phyloP scores from a whole-genome alignment of 2,329 filamentous ascomycete species.

The Periconia sp. region DNA sequence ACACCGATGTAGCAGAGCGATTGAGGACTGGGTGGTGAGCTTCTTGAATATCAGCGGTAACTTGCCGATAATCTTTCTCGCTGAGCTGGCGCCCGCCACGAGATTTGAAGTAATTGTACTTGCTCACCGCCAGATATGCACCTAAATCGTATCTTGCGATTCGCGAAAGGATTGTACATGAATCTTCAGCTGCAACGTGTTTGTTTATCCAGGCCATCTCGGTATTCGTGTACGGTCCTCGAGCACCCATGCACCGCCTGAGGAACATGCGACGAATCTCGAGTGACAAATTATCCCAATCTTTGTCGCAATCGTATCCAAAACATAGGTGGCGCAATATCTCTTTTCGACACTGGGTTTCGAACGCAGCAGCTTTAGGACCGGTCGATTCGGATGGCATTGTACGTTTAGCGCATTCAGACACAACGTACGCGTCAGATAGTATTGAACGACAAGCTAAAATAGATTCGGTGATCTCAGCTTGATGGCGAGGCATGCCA shows the following conservation, averaged over 20 bases:
- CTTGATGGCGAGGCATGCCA: slow-evolving; percentile 34
- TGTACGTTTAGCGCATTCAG: slow-evolving; percentile 36
- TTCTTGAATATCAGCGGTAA: slow-evolving; percentile 35
- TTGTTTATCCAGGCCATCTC: slow-evolving; percentile 50
- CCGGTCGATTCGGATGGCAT: slow-evolving; percentile 29
- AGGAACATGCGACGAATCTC: slow-evolving; percentile 51
- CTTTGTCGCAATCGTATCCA: slow-evolving; percentile 52
- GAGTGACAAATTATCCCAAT: slow-evolving; percentile 55
- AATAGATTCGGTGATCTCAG: slow-evolving; percentile 35
- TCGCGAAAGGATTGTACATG: slow-evolving; percentile 41
- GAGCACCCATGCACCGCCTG: slow-evolving; percentile 48
- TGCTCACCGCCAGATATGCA: slow-evolving; percentile 40
- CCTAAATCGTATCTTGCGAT: slow-evolving; percentile 54
- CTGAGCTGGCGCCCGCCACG: slow-evolving; percentile 21
- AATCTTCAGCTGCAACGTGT: slow-evolving; percentile 46
- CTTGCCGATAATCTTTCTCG: slow-evolving; percentile 36
- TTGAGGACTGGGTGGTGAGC: slow-evolving; percentile 34
- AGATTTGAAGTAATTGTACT: slow-evolving; percentile 35
- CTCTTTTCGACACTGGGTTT: slow-evolving; percentile 43
- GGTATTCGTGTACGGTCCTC: slow-evolving; percentile 43
- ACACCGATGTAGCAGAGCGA: slow-evolving; percentile 25
- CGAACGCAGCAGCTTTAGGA: slow-evolving; percentile 21
- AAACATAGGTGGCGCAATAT: slow-evolving; percentile 52
- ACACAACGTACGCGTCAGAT: slow-evolving; percentile 25
- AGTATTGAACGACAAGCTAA: slow-evolving; percentile 24